phyloP scores from a whole-genome alignment of 176 grass and related monocot species.

The Triticum urartu region DNA sequence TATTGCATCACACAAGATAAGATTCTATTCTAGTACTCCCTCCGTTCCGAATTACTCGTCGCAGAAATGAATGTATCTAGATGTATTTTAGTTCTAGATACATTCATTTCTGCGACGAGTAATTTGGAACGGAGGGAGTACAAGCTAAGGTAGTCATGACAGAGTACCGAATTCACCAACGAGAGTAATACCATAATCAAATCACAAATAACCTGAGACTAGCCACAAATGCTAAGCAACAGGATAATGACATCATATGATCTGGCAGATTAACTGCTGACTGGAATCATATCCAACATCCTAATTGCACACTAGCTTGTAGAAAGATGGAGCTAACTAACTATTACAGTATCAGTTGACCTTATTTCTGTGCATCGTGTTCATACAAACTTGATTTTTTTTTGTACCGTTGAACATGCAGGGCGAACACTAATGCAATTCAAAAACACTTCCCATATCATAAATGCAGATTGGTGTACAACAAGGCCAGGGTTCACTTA shows the following conservation, averaged over 20 bases:
- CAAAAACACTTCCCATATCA: not conserved
- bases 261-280: not conserved
- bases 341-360: not conserved
- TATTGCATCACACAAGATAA: slow-evolving; percentile 33
- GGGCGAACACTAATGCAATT: not conserved
- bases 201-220: not conserved
- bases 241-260: not conserved
- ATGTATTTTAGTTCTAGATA: no score
- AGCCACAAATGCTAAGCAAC: not conserved
- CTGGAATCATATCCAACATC: not conserved
- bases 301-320: not conserved
- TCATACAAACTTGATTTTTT: not conserved
- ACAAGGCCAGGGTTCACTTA: not conserved
- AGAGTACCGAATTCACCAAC: not conserved
- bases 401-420: not conserved
- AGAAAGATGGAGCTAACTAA: not conserved
- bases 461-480: not conserved
- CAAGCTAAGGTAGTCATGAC: not conserved
- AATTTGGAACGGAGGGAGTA: no score
- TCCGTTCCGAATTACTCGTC: no score
- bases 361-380: not conserved
- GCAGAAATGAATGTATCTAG: no score
- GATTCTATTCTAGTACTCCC: not conserved
- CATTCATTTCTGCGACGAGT: no score
- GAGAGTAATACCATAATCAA: not conserved